Evolutionary conservation across 768 basidiomycete species (phyloP), one percentile per base, ranked within the genome.

Genomic region (Phaeotremella fagi): DNA sequence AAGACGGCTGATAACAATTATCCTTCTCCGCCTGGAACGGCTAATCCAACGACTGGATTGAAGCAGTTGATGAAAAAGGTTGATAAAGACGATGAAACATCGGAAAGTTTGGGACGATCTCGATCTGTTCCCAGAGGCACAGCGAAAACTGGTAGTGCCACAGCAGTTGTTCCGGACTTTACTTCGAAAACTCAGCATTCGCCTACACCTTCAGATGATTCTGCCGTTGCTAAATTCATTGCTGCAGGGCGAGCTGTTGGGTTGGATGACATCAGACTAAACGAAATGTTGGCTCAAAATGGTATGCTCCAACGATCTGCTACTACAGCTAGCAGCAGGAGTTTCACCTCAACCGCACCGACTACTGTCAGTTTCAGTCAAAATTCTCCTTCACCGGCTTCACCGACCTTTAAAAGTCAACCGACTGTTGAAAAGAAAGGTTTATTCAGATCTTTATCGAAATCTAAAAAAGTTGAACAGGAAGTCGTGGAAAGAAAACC

Each of bases 221-320:
- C 59, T 7, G 59, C 67, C 1, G 15, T 63, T 9, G 49, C 48
- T 3, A 61, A 67, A 20, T 66, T 70, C 45, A 52, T 66, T 35
- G 63, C 64, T 22, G 64, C 68, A 11, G 68, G 65, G 15, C 33
- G 55, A 31, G 59, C 62, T 3, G 31, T 67, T 14, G 68, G 68
- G 1, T 42, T 70, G 22, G 57, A 54, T 18, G 59, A 64, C 27
- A 46, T 45, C 1, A 59, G 62, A 38, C 50, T 70, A 16, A 47
- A 63, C 26, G 56, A 64, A 24, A 63, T 69, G 67, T 35, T 69
- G 33, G 35, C 46, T 22, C 51, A 51, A 12, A 61, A 65, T 18
- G 64, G 61, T 6, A 55, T 61, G 57, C 27, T 57, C 7, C 28
- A 52, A 14, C 15, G 38, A 14, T 65, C 63, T 3, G 45, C n/a